These are phyloP conservation scores for Esteya vermicola DNA, from an alignment of 2,329 filamentous ascomycete genomes.

Conservation along the genomic window DNA sequence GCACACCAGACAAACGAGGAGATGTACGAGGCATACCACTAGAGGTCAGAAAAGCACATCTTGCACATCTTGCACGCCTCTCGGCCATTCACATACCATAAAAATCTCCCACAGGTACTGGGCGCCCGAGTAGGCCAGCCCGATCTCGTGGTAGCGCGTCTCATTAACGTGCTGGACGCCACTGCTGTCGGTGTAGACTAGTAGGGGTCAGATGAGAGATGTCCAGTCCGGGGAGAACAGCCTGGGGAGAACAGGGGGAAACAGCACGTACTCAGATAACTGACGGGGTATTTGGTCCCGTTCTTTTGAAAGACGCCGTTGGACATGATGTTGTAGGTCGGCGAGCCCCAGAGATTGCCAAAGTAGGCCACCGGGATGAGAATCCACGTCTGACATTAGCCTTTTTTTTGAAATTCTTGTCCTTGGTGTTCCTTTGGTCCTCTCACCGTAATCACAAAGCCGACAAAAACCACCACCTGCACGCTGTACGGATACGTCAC, in stretches of 20 bases:
- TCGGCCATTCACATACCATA: conserved; percentile 3
- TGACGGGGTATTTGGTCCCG: conserved; percentile 9
- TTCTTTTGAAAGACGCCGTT: conserved; percentile 10
- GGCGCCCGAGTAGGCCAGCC: conserved; percentile 9
- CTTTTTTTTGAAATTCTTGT: not conserved
- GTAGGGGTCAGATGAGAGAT: not conserved
- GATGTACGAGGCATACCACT: conserved; percentile 5
- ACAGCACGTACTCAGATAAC: not conserved
- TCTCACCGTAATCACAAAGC: conserved; percentile 8
- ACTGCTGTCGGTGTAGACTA: conserved; percentile 5
- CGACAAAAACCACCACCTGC: conserved; percentile 10
- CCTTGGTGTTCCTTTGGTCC: not conserved
- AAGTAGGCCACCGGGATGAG: conserved; percentile 12
- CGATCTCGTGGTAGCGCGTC: conserved; percentile 10
- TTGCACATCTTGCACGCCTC: not conserved
- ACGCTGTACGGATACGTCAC: conserved; percentile 11
- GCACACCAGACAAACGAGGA: conserved; percentile 3
- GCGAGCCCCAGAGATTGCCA: conserved; percentile 10
- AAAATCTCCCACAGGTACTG: conserved; percentile 11
- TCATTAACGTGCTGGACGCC: conserved; percentile 9
- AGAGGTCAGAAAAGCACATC: not conserved
- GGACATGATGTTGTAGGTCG: conserved; percentile 12
- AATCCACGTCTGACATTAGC: conserved; percentile 10
- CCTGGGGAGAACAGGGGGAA: too few relatives aligned
- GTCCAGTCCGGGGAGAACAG: too few relatives aligned